phyloP scores from a whole-genome alignment of 2,329 filamentous ascomycete genomes.

The Fusarium sp. region DNA sequence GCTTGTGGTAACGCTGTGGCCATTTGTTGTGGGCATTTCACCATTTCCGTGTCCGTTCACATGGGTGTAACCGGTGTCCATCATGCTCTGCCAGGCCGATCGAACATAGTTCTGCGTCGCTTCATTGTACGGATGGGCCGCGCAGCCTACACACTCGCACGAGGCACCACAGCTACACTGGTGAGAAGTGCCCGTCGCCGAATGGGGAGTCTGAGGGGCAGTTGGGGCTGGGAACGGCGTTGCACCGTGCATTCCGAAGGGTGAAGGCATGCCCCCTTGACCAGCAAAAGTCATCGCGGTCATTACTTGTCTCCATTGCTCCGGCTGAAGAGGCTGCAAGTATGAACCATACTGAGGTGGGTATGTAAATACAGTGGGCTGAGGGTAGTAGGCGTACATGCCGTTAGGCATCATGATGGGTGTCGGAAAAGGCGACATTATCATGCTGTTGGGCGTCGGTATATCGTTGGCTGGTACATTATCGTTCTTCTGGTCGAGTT shows the following conservation, averaged over 20 bases:
- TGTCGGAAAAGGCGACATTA: conserved; percentile 49
- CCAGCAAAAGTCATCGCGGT: conserved; percentile 49
- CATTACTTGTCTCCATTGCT: conserved; percentile 60
- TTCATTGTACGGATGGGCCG: conserved; percentile 72
- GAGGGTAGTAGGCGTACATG: conserved; percentile 52
- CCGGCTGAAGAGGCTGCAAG: conserved; percentile 62
- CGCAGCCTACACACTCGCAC: conserved; percentile 74
- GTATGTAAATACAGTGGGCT: conserved; percentile 60
- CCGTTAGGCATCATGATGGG: conserved; percentile 49
- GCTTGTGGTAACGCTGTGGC: conserved; percentile 19
- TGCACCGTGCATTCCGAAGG: conserved; percentile 38
- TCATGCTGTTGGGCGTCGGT: conserved; percentile 40
- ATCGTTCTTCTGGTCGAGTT: conserved; percentile 30
- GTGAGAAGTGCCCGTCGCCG: conserved; percentile 46
- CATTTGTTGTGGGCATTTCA: conserved; percentile 31
- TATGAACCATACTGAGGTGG: conserved; percentile 63
- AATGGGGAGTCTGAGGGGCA: conserved; percentile 25
- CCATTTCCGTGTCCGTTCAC: conserved; percentile 37
- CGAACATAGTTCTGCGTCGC: conserved; percentile 64
- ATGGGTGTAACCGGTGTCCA: conserved; percentile 41
- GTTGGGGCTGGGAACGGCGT: conserved; percentile 30
- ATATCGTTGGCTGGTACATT: conserved; percentile 29
- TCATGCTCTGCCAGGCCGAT: conserved; percentile 55
- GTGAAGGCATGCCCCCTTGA: conserved; percentile 43
- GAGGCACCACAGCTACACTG: conserved; percentile 70